Evolutionary conservation across 495 filamentous ascomycete genomes (phyloP), one percentile per base, ranked within the genome.

Genomic region (Bathelium albidoporum): DNA sequence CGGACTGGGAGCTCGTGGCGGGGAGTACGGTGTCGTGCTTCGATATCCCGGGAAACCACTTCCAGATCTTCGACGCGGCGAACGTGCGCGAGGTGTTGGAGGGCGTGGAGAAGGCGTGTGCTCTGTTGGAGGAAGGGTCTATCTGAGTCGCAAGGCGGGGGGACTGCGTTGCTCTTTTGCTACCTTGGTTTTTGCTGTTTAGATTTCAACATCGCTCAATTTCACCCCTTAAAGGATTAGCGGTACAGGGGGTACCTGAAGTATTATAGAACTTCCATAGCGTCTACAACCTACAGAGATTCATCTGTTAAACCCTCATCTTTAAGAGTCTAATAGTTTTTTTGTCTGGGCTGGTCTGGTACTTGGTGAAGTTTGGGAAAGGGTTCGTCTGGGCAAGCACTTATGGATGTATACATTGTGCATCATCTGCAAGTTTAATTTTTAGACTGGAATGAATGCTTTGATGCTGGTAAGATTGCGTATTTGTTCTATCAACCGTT

Each of bases 1-100:
- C 39, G 61, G 59, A 59, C 31, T 71, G 69, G 69, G 58, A 59
- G 39, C 39, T 45, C 16, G n/a, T 70, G 9, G 28, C 64, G 26
- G 67, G 64, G 41, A 61, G 59, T 26, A 59, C 24, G 22, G 63
- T 69, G 16, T 58, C 67, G 26, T 62, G 62, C 26, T 29, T 70
- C 31, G 69, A 70, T 22, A 43, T 70, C 22, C 55, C 43, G 28
- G 68, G 69, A 31, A 63, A 70, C 64, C 68, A 70, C 59, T 70
- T 70, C 41, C 45, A 70, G 62, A 36, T 64, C 32, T 70, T 70
- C 39, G 66, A 66, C 32, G 24, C 4, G 49, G 49, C 49, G 49
- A 55, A 55, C 49, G 29, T 55, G 22, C 49, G 49, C 49, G 24
- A 55, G 49, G 49, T 55, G 24, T 55, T 24, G 49, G 49, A 55